Percentiles rank a stretch among this genome's conserved stretches.
Evolutionary conservation across 192 early-diverging fungal species (phyloP).

Genomic region (Coemansia sp.): DNA sequence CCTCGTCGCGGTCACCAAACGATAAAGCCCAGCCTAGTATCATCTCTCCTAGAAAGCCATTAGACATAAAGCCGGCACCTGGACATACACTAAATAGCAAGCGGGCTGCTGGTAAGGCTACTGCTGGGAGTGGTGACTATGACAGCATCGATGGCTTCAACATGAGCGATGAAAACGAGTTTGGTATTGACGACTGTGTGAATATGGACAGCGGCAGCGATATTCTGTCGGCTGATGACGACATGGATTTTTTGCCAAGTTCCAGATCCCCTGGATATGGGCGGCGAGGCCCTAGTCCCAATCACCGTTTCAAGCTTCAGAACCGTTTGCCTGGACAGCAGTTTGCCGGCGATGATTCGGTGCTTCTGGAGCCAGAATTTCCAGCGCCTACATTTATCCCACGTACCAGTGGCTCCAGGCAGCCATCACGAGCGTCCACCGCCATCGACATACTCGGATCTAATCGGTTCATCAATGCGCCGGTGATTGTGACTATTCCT

Average conservation of each 20-base stretch:
- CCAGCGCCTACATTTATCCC: slow-evolving; percentile 22
- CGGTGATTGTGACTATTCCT: slow-evolving; percentile 16
- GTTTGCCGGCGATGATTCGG: slow-evolving; percentile 22
- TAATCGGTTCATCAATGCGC: neutral
- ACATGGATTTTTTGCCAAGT: slow-evolving; percentile 6
- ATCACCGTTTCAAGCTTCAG: slow-evolving; percentile 11
- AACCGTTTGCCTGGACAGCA: slow-evolving; percentile 33
- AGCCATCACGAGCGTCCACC: neutral
- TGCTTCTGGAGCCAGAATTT: slow-evolving; percentile 40
- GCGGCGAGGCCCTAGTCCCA: neutral
- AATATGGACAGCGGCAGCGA: slow-evolving; percentile 38
- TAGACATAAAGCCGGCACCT: slow-evolving; percentile 23
- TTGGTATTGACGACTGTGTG: slow-evolving; percentile 40
- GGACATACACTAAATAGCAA: neutral
- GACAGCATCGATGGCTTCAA: slow-evolving; percentile 16
- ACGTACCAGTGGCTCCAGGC: neutral
- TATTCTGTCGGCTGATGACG: slow-evolving; percentile 17
- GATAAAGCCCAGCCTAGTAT: slow-evolving; percentile 4
- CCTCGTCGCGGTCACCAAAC: neutral
- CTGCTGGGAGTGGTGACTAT: slow-evolving; percentile 5
- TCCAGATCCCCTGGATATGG: neutral
- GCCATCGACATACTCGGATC: neutral
- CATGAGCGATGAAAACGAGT: slow-evolving; percentile 29
- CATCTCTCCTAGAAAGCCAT: slow-evolving; percentile 8
- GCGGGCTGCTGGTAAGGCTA: slow-evolving; percentile 13